phyloP scores from a whole-genome alignment of 2,329 filamentous ascomycete species.

The Microdochium paspali region DNA sequence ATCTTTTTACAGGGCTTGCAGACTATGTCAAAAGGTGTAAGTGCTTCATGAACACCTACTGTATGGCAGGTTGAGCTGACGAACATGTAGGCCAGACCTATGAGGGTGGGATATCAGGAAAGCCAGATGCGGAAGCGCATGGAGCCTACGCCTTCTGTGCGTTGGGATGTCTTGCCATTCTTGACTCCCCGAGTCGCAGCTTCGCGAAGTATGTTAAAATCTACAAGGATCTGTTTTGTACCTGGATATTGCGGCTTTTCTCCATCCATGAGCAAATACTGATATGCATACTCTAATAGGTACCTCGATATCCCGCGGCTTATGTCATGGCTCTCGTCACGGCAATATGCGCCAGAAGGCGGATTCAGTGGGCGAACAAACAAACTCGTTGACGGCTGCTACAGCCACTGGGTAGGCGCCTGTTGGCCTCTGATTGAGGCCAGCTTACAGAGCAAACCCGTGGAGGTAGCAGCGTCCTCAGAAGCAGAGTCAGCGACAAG shows the following conservation, averaged over 20 bases:
- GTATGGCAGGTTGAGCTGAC: conserved; percentile 11
- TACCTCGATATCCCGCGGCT: conserved; percentile 70
- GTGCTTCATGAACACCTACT: conserved; percentile 21
- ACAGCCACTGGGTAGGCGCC: conserved; percentile 94
- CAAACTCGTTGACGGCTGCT: conserved; percentile 96
- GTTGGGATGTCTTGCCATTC: conserved; percentile 76
- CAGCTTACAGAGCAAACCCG: conserved; percentile 47
- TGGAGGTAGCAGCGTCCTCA: conserved; percentile 3
- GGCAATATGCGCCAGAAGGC: conserved; percentile 85
- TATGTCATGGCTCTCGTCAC: conserved; percentile 78
- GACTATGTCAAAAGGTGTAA: conserved; percentile 75
- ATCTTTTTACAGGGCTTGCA: conserved; percentile 63
- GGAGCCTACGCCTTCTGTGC: conserved; percentile 96
- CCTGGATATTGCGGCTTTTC: too few species aligned
- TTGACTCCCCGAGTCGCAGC: conserved; percentile 68
- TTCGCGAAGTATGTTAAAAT: conserved; percentile 53
- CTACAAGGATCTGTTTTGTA: not conserved
- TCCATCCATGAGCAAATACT: not conserved
- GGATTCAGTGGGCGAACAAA: conserved; percentile 92
- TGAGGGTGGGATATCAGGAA: conserved; percentile 85
- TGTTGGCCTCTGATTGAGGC: conserved; percentile 91
- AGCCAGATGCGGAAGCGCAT: conserved; percentile 83
- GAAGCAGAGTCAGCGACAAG: conserved; percentile 1
- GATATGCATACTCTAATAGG: conserved; percentile 30
- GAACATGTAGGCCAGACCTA: conserved; percentile 66